Percentiles rank a stretch among this genome's conserved stretches.
phyloP scores from a whole-genome alignment of 305 asterid species.

The Fraxinus angustifolia region DNA sequence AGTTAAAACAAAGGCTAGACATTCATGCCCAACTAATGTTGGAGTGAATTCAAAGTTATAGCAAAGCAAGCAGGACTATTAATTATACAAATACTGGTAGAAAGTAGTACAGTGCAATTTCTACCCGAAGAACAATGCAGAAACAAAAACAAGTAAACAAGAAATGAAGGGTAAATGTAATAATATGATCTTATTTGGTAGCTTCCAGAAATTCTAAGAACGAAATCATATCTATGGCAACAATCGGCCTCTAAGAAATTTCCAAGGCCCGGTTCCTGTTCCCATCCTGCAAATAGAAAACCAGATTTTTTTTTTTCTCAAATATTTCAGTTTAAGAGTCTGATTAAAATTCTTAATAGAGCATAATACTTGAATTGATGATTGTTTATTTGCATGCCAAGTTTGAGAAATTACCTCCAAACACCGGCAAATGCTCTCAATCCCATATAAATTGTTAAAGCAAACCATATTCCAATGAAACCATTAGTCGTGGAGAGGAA shows the following conservation, averaged over 20 bases:
- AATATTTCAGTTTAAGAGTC: neutral
- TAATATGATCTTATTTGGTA: neutral
- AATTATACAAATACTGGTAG: neutral
- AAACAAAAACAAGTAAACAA: neutral
- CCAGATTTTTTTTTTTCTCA: neutral
- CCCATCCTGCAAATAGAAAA: conserved; percentile 33
- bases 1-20: neutral
- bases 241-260: conserved; percentile 18
- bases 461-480: conserved; percentile 66
- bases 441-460: conserved; percentile 61
- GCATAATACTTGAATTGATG: neutral
- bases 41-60: neutral
- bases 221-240: neutral
- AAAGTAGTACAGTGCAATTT: neutral
- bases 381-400: neutral
- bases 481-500: conserved; percentile 43
- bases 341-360: neutral
- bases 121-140: neutral
- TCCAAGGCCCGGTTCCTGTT: conserved; percentile 45
- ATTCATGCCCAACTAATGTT: neutral
- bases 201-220: neutral
- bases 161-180: neutral
- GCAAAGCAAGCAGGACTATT: neutral
- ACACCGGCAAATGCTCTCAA: conserved; percentile 65
- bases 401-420: conserved; percentile 49